Evolutionary conservation across 768 basidiomycete genomes (phyloP), one percentile per base, ranked within the genome.

Genomic region (Cystofilobasidium capitatum): DNA sequence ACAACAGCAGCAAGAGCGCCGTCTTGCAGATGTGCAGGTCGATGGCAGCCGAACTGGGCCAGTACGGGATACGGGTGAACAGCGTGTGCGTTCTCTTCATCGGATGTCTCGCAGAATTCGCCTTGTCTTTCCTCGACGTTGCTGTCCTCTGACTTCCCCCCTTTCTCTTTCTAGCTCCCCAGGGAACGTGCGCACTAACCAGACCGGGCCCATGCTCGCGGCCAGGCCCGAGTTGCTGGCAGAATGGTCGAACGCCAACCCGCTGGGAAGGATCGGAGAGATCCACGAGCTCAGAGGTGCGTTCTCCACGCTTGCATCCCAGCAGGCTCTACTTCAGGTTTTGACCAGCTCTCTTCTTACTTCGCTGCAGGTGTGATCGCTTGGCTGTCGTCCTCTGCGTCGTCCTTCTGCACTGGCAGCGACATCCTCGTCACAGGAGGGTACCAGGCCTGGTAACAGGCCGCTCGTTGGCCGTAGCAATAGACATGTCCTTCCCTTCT

Each of bases 21-120:
- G 86, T 89, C 22, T 76, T 88, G 47, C 88, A 89, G 76, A 88
- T 88, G 86, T 84, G 80, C 7, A 83, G 88, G 49, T 88, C 85
- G 75, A 86, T 89, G 86, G 88, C 88, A 4, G 88, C 86, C 73
- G 88, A 89, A 73, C 81, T 89, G 1, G 88, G 86, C 1, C 77
- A 73, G 40, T 79, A 84, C 74, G 77, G 80, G 2, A 88, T 89
- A 59, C 81, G 88, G 3, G 86, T 88, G 67, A 89, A 89, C 75
- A 80, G 84, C 16, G 79, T 89, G 88, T 13, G 87, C 87, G 33
- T 67, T 88, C 3, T 82, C 87, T 72, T 87, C 88, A 33, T 86
- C 86, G 73, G 88, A 87, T 7, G 80, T 79, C 22, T 20, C 33
- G 57, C 9, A 20, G 7, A 8, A 85, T 85, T 64, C 47, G 79